Percentiles rank a stretch among this genome's conserved stretches.
These are phyloP conservation scores for Sclerotinia glacialis DNA, from an alignment of 2,329 filamentous ascomycete species.

Conservation along the genomic window DNA sequence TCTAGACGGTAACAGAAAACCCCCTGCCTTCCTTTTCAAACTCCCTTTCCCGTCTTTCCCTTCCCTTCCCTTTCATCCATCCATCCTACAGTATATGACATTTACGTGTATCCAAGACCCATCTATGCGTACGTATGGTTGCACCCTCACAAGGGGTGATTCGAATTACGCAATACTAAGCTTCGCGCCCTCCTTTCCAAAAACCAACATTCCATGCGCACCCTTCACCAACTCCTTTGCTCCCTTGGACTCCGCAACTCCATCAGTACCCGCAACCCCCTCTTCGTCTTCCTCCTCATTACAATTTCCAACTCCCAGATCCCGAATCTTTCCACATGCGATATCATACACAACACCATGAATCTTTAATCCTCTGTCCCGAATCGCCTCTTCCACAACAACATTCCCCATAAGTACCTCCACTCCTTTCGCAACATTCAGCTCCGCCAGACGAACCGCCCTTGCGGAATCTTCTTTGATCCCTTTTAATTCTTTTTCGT, in stretches of 20 bases:
- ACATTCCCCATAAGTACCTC: conserved; percentile 66
- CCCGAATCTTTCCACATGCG: conserved; percentile 47
- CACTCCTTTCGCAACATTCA: conserved; percentile 72
- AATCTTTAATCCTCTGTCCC: conserved; percentile 67
- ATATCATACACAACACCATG: conserved; percentile 77
- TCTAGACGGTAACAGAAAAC: conserved; percentile 1
- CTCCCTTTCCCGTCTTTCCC: conserved; percentile 11
- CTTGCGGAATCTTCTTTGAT: conserved; percentile 54
- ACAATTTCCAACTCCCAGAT: conserved; percentile 47
- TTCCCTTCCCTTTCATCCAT: not conserved
- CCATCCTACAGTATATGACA: conserved; percentile 4
- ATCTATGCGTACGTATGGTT: conserved; percentile 31
- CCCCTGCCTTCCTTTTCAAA: not conserved
- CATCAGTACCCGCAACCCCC: conserved; percentile 40
- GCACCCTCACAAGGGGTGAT: not conserved
- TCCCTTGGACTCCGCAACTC: conserved; percentile 6
- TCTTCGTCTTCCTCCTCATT: conserved; percentile 21
- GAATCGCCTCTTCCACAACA: conserved; percentile 66
- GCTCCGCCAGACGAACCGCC: conserved; percentile 64
- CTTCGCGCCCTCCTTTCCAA: conserved; percentile 43
- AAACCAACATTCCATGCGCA: conserved; percentile 52
- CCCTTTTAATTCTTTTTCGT: conserved; percentile 55
- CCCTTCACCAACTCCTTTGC: conserved; percentile 39
- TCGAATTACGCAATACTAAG: conserved; percentile 35
- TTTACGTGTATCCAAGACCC: conserved; percentile 8